Conservation (phyloP, 1,284 basidiomycete genomes). For the Cutaneotrichosporon sp. region DNA sequence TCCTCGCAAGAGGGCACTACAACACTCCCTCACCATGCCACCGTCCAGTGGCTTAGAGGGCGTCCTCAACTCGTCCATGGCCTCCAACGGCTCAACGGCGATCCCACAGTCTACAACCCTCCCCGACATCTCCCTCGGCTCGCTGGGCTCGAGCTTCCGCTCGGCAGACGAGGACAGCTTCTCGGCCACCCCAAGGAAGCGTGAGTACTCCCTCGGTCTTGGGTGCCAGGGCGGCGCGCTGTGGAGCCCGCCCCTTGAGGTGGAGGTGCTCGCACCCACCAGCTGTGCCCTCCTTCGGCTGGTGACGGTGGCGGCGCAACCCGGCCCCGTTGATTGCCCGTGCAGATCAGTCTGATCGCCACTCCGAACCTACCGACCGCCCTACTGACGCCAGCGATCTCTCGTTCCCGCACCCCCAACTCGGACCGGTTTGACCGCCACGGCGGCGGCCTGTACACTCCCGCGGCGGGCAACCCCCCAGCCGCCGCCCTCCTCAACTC, state of each 20-base stretch:
- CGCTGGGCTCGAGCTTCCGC: conserved; percentile 49
- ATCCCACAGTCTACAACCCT: conserved; percentile 33
- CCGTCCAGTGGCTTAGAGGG: conserved; percentile 39
- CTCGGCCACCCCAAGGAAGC: not conserved
- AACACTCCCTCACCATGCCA: conserved; percentile 29
- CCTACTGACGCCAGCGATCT: not conserved
- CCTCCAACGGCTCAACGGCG: conserved; percentile 39
- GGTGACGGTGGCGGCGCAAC: not conserved
- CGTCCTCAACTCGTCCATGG: conserved; percentile 43
- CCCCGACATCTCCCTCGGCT: conserved; percentile 52
- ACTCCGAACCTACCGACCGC: not conserved
- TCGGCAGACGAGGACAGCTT: conserved; percentile 41
- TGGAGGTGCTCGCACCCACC: not conserved
- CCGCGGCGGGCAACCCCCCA: not conserved
- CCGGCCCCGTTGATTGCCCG: not conserved
- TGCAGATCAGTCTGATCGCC: not conserved
- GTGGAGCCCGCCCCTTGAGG: not conserved
- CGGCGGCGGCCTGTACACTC: conserved; percentile 7
- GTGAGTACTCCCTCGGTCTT: not conserved
- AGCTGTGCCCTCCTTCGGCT: not conserved
- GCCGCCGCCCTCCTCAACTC: not conserved
- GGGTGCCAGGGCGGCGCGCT: not conserved
- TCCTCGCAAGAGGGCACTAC: not conserved
- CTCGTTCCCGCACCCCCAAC: not conserved
- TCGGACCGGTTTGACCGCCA: conserved; percentile 3